A percentile compares a stretch with the other conserved stretches of the same genome.
Conservation (phyloP, 2,329 filamentous ascomycete species). For the Aspergillus sp. region DNA sequence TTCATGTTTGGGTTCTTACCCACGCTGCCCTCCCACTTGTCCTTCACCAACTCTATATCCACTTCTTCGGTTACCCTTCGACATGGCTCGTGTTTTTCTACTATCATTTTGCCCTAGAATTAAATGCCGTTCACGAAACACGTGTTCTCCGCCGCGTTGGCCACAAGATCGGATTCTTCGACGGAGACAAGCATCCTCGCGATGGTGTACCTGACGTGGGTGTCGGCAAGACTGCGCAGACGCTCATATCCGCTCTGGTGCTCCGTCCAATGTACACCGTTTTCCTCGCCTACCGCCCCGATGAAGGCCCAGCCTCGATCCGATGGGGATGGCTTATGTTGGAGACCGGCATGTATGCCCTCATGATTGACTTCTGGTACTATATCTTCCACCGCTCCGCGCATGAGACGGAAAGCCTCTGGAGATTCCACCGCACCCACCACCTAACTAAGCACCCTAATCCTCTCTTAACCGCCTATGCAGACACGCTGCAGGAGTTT, state of each 20-base stretch:
- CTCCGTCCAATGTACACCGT: not conserved
- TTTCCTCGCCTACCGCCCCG: conserved; percentile 9
- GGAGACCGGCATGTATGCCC: conserved; percentile 15
- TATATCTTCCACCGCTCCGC: conserved; percentile 20
- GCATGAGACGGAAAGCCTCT: conserved; percentile 17
- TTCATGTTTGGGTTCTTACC: conserved; percentile 13
- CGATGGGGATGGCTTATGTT: conserved; percentile 11
- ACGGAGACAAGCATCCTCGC: conserved; percentile 19
- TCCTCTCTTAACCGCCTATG: conserved; percentile 15
- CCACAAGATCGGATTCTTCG: conserved; percentile 16
- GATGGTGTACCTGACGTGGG: conserved; percentile 20
- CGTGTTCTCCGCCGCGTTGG: not conserved
- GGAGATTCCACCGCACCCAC: conserved; percentile 22
- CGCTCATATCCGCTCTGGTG: conserved; percentile 10
- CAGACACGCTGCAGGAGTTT: conserved; percentile 20
- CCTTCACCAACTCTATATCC: conserved; percentile 13
- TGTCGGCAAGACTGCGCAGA: conserved; percentile 9
- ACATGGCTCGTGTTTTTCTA: conserved; percentile 4
- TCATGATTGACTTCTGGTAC: conserved; percentile 25
- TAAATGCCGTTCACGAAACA: conserved; percentile 6
- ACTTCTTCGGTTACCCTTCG: too few relatives aligned
- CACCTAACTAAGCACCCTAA: conserved; percentile 22
- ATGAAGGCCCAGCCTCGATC: conserved; percentile 1
- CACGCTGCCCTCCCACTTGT: conserved; percentile 10
- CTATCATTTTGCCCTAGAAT: not conserved